phyloP scores from a whole-genome alignment of 352 stramenopile species.

The Phytopythium kandeliae region DNA sequence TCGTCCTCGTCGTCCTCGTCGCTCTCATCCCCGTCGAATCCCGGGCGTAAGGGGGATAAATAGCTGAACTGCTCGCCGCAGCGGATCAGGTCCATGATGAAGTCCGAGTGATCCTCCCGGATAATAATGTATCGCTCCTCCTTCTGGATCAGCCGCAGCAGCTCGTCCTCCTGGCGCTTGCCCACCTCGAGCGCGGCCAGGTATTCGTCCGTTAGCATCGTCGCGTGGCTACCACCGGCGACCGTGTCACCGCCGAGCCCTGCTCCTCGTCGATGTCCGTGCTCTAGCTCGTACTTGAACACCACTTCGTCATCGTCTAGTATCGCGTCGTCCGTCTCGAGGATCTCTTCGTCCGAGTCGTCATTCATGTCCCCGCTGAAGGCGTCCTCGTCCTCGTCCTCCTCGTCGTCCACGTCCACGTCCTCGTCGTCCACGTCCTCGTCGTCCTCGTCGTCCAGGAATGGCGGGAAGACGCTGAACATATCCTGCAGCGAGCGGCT shows the following conservation, averaged over 20 bases:
- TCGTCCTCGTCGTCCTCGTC: constrained; percentile 53
- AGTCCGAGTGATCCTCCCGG: constrained; percentile 70
- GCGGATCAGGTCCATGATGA: constrained; percentile 77
- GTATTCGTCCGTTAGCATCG: constrained; percentile 58
- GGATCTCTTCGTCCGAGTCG: constrained; percentile 35
- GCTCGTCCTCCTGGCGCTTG: constrained; percentile 60
- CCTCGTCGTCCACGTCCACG: constrained; percentile 43
- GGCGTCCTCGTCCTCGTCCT: constrained; percentile 38
- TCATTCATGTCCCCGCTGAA: constrained; percentile 24
- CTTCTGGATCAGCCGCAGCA: constrained; percentile 71
- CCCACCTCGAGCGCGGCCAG: constrained; percentile 54
- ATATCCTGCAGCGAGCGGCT: constrained; percentile 68
- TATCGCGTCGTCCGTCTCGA: constrained; percentile 32
- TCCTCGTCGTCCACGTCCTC: constrained; percentile 57
- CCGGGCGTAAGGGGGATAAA: constrained; percentile 34
- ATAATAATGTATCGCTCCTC: constrained; percentile 85
- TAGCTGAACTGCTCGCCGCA: constrained; percentile 77
- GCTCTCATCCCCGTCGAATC: constrained; percentile 34
- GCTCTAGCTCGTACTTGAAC: constrained; percentile 71
- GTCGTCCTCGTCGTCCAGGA: constrained; percentile 64
- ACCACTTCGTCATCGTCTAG: constrained; percentile 57
- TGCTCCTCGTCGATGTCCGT: constrained; percentile 21
- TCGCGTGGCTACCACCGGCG: constrained; percentile 9
- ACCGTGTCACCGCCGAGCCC: background rate
- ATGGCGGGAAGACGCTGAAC: constrained; percentile 73